These are phyloP conservation scores for Lolium multiflorum DNA, from an alignment of 176 grass and related monocot species.

Conservation along the genomic window DNA sequence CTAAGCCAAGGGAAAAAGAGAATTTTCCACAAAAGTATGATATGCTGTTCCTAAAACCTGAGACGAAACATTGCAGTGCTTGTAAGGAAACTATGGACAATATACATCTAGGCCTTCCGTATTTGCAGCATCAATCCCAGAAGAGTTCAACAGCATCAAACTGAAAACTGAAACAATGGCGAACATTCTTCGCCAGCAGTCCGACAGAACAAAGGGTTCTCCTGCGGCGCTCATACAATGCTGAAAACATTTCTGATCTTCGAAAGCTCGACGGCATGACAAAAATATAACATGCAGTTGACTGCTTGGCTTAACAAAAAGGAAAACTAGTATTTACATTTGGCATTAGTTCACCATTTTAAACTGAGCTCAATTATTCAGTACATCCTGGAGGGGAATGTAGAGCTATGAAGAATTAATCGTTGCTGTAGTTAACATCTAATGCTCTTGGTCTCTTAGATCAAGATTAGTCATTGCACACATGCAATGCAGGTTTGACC, in stretches of 20 bases:
- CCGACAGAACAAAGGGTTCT: neutral
- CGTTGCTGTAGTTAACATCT: neutral
- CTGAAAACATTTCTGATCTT: neutral
- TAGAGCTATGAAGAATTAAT: neutral
- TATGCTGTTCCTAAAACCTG: constrained; percentile 15
- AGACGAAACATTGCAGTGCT: neutral
- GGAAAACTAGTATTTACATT: neutral
- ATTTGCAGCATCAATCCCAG: neutral
- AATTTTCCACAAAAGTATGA: neutral
- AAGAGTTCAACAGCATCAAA: neutral
- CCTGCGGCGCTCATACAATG: neutral
- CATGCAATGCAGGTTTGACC: neutral
- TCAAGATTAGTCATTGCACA: neutral
- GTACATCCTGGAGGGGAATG: neutral
- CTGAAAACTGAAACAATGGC: neutral
- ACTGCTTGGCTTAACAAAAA: neutral
- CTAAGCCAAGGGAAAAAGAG: no score
- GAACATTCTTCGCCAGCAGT: neutral
- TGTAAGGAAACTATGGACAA: constrained; percentile 7
- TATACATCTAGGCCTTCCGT: neutral
- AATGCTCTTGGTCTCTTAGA: neutral
- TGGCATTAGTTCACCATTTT: neutral
- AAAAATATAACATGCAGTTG: neutral
- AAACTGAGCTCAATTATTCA: neutral
- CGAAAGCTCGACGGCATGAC: neutral